Percentiles rank a stretch among this genome's conserved stretches.
Conservation (phyloP, 257 asterid species). For the Solanum pinnatisectum region DNA sequence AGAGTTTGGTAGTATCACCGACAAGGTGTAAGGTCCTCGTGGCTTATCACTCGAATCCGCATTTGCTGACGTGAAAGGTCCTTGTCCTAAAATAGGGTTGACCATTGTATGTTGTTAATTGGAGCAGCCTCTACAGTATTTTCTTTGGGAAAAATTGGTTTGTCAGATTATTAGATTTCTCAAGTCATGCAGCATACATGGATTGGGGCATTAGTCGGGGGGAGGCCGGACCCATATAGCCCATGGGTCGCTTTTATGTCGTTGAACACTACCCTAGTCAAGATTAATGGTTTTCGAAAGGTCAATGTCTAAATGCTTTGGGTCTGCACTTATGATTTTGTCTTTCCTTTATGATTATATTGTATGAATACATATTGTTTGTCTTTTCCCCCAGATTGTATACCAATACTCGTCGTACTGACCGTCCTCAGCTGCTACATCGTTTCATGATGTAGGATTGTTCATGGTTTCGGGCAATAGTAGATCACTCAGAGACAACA, state of each 20-base stretch:
- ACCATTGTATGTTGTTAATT: neutral
- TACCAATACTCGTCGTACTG: too few relatives aligned
- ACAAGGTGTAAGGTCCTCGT: neutral
- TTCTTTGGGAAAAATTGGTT: neutral
- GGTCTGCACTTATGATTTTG: neutral
- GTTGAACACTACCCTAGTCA: neutral
- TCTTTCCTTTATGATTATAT: neutral
- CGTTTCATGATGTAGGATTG: neutral
- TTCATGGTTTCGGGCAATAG: neutral
- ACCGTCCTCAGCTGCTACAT: neutral
- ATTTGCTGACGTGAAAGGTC: neutral
- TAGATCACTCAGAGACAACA: neutral
- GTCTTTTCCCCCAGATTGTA: neutral
- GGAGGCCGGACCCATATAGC: neutral
- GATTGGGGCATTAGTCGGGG: too few relatives aligned
- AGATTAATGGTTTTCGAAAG: neutral
- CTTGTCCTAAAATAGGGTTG: neutral
- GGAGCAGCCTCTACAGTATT: neutral
- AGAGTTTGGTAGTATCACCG: neutral
- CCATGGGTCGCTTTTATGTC: neutral
- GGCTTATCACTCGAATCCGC: neutral
- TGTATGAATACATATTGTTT: neutral
- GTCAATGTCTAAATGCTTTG: neutral
- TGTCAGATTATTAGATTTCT: too few relatives aligned
- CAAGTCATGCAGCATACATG: too few relatives aligned